These are phyloP conservation scores for Candida qinlingensis DNA, from an alignment of 805 yeast genomes.

Conservation along the genomic window DNA sequence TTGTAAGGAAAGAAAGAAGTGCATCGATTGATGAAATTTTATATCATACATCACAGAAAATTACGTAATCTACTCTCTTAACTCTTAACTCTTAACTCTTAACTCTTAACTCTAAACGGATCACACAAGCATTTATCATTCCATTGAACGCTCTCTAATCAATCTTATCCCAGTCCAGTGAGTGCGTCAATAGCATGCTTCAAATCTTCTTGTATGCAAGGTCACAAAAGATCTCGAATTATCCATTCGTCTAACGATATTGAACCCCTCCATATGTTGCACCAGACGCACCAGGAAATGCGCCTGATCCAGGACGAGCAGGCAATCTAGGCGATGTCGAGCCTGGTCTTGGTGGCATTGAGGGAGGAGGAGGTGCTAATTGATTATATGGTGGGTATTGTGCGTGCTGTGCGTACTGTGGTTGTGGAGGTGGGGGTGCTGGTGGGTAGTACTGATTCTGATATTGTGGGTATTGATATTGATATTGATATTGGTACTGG, in stretches of 20 bases:
- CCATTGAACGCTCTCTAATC: neutral
- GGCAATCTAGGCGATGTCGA: neutral
- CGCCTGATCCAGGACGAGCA: slow-evolving; percentile 4
- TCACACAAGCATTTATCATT: too few relatives aligned
- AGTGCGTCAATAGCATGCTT: neutral
- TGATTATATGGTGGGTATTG: neutral
- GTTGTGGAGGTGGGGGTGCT: neutral
- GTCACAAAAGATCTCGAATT: too few relatives aligned
- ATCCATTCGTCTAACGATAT: neutral
- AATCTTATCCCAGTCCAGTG: neutral
- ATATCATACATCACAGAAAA: too few relatives aligned
- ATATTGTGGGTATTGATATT: neutral
- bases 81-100: too few relatives aligned
- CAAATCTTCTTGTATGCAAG: neutral
- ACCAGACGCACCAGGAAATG: slow-evolving; percentile 6
- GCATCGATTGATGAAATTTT: too few relatives aligned
- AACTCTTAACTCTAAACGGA: too few relatives aligned
- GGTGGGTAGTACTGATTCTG: neutral
- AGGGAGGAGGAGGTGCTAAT: neutral
- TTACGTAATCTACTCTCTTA: too few relatives aligned
- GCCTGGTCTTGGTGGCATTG: slow-evolving; percentile 1
- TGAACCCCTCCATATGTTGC: slow-evolving; percentile 5
- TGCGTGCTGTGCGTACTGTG: neutral
- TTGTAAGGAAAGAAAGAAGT: neutral
- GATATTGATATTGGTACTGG: too few relatives aligned